A percentile compares a stretch with the other conserved stretches of the same genome.
Conservation (phyloP, 176 grass and related monocot genomes). For the Oryza nivara region DNA sequence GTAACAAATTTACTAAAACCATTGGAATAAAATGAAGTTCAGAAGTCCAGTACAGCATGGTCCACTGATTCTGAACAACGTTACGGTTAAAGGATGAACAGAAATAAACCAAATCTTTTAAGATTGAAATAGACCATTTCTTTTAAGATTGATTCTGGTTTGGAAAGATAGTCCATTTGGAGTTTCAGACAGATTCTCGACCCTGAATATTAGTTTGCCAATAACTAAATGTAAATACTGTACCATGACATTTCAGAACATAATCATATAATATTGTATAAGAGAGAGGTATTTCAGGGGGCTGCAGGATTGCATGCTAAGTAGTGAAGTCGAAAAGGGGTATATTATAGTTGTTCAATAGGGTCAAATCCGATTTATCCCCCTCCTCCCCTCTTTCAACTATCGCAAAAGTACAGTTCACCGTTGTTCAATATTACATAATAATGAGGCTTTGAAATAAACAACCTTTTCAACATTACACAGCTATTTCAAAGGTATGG, state of each 20-base stretch:
- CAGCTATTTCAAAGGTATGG: neutral
- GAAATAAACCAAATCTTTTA: conserved; percentile 9
- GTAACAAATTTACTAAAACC: conserved; percentile 16
- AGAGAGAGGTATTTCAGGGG: too few relatives aligned
- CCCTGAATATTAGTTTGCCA: neutral
- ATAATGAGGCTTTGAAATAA: conserved; percentile 1
- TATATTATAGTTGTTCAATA: neutral
- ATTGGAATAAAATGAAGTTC: conserved; percentile 6
- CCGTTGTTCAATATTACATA: neutral
- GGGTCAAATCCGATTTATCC: too few relatives aligned
- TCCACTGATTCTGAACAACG: conserved; percentile 5
- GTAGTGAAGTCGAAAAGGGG: conserved; percentile 2
- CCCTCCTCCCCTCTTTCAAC: too few relatives aligned
- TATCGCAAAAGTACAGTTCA: too few relatives aligned
- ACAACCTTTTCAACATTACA: neutral
- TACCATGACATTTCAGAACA: conserved; percentile 24
- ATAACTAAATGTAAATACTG: conserved; percentile 4
- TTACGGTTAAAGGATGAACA: neutral
- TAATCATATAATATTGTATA: neutral
- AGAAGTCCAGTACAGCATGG: neutral
- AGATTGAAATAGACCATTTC: neutral
- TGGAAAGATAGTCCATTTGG: neutral
- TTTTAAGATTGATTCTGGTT: conserved; percentile 1
- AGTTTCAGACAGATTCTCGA: neutral
- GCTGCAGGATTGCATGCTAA: conserved; percentile 8